These are phyloP conservation scores for Danielozyma ontarioensis DNA, from an alignment of 805 yeast genomes.

Conservation along the genomic window DNA sequence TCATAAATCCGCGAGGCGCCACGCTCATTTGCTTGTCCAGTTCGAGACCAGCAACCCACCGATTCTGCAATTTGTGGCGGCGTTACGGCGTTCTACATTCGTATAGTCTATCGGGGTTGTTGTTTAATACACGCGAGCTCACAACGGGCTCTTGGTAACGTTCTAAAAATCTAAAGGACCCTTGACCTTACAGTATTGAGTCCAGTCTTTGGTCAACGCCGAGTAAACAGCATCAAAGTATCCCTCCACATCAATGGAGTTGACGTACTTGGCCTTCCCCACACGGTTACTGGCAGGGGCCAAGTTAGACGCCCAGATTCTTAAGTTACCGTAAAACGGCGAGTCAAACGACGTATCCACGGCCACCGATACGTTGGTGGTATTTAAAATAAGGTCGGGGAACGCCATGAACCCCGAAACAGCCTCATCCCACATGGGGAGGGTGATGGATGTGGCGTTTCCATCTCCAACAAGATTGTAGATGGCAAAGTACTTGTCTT, in stretches of 20 bases:
- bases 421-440: slow-evolving; percentile 42
- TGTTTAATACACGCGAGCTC: no score
- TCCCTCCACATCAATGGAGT: slow-evolving; percentile 21
- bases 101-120: no score
- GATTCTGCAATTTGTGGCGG: no score
- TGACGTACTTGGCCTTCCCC: slow-evolving; percentile 33
- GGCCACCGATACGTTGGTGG: slow-evolving; percentile 25
- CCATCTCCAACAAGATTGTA: slow-evolving; percentile 28
- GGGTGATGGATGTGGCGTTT: slow-evolving; percentile 25
- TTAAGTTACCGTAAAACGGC: slow-evolving; percentile 37
- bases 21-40: no score
- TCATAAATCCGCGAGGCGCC: no score
- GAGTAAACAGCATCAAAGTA: slow-evolving; percentile 28
- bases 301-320: slow-evolving; percentile 32
- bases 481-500: slow-evolving; percentile 23
- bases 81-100: no score
- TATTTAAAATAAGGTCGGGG: slow-evolving; percentile 28
- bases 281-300: slow-evolving; percentile 29
- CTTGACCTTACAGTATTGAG: slow-evolving; percentile 36
- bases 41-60: no score
- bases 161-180: no score
- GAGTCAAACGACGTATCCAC: slow-evolving; percentile 37
- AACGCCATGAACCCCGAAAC: slow-evolving; percentile 31
- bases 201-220: slow-evolving; percentile 31
- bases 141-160: no score